Evolutionary conservation across 139 green algal genomes (phyloP), one percentile per base, ranked within the genome.

Genomic region (Diplosphaera chodatii): DNA sequence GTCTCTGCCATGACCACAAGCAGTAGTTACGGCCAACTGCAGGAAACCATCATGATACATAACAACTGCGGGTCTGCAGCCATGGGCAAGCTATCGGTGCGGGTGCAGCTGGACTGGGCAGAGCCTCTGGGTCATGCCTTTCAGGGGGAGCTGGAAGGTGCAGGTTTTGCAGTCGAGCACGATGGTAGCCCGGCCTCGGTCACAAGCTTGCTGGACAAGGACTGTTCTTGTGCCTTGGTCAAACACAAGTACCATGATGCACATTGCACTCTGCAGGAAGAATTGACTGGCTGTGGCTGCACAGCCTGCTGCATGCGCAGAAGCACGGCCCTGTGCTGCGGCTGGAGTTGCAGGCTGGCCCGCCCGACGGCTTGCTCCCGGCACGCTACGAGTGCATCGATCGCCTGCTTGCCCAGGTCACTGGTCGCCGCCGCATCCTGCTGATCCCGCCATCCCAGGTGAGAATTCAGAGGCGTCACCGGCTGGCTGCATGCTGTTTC

Each of bases 381-480:
- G 77, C 83, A 4, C 34, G 32, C 3, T 92, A 90, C 32, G 64
- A 78, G 2, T 59, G 18, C 4, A 18, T 71, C 1, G 87, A 91
- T 72, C 56, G 77, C n/a, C 67, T 92, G 34, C 5, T 91, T 1
- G 69, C 69, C 13, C 86, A 91, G 80, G 74, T 94, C 18, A 66
- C 33, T 13, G 89, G 88, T 27, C 62, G 81, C 18, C 73, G 82
- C 41, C 77, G 84, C 3, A 67, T 93, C 69, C 75, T 93, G 62
- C 77, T 94, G 29, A 75, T 94, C 40, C 32, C 74, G 0, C 85
- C 89, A 4, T 40, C 48, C 3, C 48, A 59, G 48, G 48, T 25
- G 48, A 23, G 48, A 10, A 59, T n/a, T n/a, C n/a, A n/a, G n/a
- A n/a, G n/a, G n/a, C n/a, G n/a, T n/a, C n/a, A n/a, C n/a, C n/a